Conservation (phyloP, 768 basidiomycete species). For the Hortiboletus campestris region DNA sequence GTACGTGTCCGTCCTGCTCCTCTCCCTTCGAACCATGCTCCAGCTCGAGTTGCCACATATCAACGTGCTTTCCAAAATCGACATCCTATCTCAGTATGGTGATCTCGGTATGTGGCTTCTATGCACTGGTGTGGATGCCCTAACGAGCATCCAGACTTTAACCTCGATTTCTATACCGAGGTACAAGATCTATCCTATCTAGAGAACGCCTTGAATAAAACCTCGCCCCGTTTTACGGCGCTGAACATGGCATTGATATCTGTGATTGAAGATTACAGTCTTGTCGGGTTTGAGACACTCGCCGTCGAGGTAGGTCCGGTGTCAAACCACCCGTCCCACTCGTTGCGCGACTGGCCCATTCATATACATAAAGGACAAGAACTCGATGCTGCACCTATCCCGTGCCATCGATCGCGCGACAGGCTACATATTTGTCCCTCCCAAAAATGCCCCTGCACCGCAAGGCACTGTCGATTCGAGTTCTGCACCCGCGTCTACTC, state of each 20-base stretch:
- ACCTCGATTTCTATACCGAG: constrained; percentile 96
- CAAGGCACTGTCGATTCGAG: constrained; percentile 31
- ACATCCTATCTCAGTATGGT: constrained; percentile 86
- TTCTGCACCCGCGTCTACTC: constrained; percentile 37
- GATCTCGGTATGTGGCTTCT: constrained; percentile 68
- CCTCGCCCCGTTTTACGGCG: constrained; percentile 67
- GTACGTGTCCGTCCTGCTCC: constrained; percentile 88
- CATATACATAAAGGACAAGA: constrained; percentile 65
- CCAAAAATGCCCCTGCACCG: constrained; percentile 33
- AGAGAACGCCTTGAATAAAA: constrained; percentile 63
- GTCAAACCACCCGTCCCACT: not conserved
- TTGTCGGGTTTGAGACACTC: constrained; percentile 95
- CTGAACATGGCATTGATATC: constrained; percentile 90
- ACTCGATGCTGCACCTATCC: constrained; percentile 89
- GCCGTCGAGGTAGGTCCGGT: constrained; percentile 76
- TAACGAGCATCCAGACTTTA: constrained; percentile 67
- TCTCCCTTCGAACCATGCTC: constrained; percentile 95
- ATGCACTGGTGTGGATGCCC: not conserved
- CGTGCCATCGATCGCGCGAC: constrained; percentile 86
- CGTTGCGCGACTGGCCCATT: not conserved
- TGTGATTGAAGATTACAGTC: constrained; percentile 87
- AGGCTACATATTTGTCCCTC: constrained; percentile 85
- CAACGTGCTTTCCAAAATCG: constrained; percentile 95
- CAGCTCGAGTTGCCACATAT: constrained; percentile 97
- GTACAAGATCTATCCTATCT: constrained; percentile 94